These are phyloP conservation scores for Saccharomyces hybrid DNA, from an alignment of 1,139 yeast species.

Conservation along the genomic window DNA sequence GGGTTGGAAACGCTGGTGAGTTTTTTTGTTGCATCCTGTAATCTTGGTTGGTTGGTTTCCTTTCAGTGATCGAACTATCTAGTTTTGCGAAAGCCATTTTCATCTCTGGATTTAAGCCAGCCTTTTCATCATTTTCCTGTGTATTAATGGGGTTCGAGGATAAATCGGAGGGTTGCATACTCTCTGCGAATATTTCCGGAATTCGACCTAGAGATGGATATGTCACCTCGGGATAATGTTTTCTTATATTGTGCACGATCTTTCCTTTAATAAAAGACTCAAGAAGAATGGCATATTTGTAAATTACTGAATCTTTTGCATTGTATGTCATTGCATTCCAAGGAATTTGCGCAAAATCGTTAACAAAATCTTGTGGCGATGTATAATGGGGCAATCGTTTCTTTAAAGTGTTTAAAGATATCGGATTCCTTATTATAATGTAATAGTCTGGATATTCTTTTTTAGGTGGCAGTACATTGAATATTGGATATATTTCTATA, in stretches of 20 bases:
- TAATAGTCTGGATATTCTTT: conserved; percentile 66
- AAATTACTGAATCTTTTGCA: conserved; percentile 58
- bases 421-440: conserved; percentile 56
- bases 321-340: conserved; percentile 88
- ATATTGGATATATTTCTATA: conserved; percentile 38
- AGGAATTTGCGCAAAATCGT: conserved; percentile 72
- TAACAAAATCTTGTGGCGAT: conserved; percentile 60
- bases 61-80: background rate
- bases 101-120: background rate
- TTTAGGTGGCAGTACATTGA: conserved; percentile 46
- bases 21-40: background rate
- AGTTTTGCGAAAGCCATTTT: background rate
- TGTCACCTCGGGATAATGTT: conserved; percentile 38
- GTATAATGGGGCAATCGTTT: conserved; percentile 42
- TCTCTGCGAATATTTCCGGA: conserved; percentile 40
- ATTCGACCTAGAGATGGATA: conserved; percentile 74
- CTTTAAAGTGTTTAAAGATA: conserved; percentile 65
- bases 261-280: conserved; percentile 51
- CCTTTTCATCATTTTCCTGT: conserved; percentile 2
- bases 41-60: background rate
- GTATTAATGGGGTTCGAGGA: conserved; percentile 6
- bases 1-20: background rate
- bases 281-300: conserved; percentile 63
- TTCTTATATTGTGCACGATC: conserved; percentile 44
- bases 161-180: conserved; percentile 5